Evolutionary conservation across 352 stramenopile species (phyloP).

Genomic region (Phytophthora cryptogea): DNA sequence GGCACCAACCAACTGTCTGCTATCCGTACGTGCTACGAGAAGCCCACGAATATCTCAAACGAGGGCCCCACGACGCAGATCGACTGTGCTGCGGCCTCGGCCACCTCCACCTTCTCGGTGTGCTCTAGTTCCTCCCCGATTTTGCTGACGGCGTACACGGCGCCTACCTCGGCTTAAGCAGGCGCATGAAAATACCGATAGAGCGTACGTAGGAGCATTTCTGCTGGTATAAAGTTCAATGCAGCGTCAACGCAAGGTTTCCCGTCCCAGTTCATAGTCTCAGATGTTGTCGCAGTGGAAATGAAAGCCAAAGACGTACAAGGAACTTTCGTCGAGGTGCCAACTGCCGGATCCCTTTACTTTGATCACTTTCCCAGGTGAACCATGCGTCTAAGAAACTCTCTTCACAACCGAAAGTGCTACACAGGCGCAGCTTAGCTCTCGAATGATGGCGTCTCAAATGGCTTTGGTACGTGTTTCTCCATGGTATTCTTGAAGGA

Average conservation of each 20-base stretch:
- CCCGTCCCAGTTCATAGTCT: not conserved
- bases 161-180: constrained; percentile 25
- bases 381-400: not conserved
- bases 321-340: constrained; percentile 2
- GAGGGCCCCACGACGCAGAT: constrained; percentile 50
- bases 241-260: not conserved
- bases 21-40: constrained; percentile 72
- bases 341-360: constrained; percentile 17
- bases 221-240: constrained; percentile 9
- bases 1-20: constrained; percentile 67
- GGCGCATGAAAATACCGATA: not conserved
- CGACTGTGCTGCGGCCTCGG: constrained; percentile 45
- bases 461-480: constrained; percentile 25
- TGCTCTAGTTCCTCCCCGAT: constrained; percentile 51
- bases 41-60: constrained; percentile 32
- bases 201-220: not conserved
- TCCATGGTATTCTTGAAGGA: not conserved
- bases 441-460: constrained; percentile 22
- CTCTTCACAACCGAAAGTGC: constrained; percentile 24
- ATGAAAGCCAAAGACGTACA: not conserved
- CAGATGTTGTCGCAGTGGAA: constrained; percentile 9
- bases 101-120: constrained; percentile 37
- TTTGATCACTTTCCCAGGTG: constrained; percentile 2
- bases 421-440: not conserved
- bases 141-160: constrained; percentile 48